Evolutionary conservation across 2,329 filamentous ascomycete genomes (phyloP).

Genomic region (Ciborinia camelliae): DNA sequence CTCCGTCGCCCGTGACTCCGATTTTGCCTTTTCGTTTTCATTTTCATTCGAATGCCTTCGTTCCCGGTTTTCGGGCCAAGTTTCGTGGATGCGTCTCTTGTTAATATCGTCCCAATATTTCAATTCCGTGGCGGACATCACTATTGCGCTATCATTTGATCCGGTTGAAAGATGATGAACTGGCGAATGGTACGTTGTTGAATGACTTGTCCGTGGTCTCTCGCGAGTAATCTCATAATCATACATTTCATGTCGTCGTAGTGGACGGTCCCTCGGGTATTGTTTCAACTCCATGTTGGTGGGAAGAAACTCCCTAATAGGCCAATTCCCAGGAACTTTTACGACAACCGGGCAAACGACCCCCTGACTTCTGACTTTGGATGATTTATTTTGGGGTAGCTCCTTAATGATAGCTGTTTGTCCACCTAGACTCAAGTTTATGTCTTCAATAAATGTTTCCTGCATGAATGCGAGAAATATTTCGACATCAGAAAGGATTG

Average conservation of each 20-base stretch:
- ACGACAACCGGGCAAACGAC: not conserved
- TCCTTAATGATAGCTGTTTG: not conserved
- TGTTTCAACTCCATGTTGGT: not conserved
- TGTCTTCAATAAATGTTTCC: slow-evolving; percentile 42
- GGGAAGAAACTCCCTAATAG: not conserved
- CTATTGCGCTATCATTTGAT: slow-evolving; percentile 18
- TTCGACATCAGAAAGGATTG: slow-evolving; percentile 68
- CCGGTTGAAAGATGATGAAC: slow-evolving; percentile 13
- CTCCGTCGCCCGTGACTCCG: slow-evolving; percentile 7
- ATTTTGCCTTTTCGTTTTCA: not conserved
- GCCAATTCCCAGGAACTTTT: not conserved
- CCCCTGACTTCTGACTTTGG: not conserved
- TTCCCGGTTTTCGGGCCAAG: slow-evolving; percentile 3
- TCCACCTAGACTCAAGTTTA: not conserved
- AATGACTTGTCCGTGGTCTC: slow-evolving; percentile 12
- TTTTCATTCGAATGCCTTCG: not conserved
- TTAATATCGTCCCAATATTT: slow-evolving; percentile 3
- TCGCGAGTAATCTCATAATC: not conserved
- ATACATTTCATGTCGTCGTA: not conserved
- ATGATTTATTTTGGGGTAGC: not conserved
- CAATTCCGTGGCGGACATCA: slow-evolving; percentile 8
- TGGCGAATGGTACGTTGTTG: slow-evolving; percentile 3
- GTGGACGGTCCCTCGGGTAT: not conserved
- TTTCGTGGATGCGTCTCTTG: not conserved
- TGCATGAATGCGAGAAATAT: slow-evolving; percentile 66